Base-by-base conservation (phyloP, 805 yeast genomes). In the Scheffersomyces lignosus region DNA sequence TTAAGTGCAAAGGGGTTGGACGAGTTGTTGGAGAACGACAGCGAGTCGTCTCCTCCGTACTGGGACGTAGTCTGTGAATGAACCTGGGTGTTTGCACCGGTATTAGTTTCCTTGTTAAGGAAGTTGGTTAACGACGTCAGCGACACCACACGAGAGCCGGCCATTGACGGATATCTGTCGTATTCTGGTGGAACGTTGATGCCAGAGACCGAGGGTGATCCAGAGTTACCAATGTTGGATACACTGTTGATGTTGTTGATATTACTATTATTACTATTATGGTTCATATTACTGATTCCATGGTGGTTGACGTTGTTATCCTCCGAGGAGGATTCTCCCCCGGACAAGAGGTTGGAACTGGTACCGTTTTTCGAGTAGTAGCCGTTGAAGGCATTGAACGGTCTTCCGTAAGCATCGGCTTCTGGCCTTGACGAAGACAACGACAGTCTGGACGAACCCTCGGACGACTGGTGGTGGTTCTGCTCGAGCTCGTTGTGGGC, bases 1-100 rank as follows among this genome's bases (percentile, higher is more conserved):
- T 81, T 75, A 51, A 73, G 81, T 13, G 56, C 48, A 31, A 66
- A 60, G 5, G 69, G 68, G 39, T 55, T 58, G 5, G 54, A 34
- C 14, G 53, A 37, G 12, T 50, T 47, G 15, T 44, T 49, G 27
- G 45, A 46, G 3, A 57, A 47, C 16, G 48, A 45, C 12, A 60
- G 44, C 18, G 52, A 43, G 29, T 44, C 52, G 29, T 54, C 58
- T 20, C 49, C 56, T 25, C 36, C 37, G 27, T 36, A 31, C 29
- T 44, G 44, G 24, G 31, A 33, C 20, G 33, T 38, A 31, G 33
- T 36, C 27, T 18, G 13, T 14, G 43, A 38, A 24, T 33, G 29
- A 37, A 22, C 22, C 42, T 48, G 18, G 46, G 32, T 33, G 16
- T 18, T 27, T 23, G 25, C 9, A 6, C 26, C 27, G 27, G 24